Evolutionary conservation across 2,329 filamentous ascomycete species (phyloP), one percentile per base, ranked within the genome.

Genomic region (Penicillium decumbens): DNA sequence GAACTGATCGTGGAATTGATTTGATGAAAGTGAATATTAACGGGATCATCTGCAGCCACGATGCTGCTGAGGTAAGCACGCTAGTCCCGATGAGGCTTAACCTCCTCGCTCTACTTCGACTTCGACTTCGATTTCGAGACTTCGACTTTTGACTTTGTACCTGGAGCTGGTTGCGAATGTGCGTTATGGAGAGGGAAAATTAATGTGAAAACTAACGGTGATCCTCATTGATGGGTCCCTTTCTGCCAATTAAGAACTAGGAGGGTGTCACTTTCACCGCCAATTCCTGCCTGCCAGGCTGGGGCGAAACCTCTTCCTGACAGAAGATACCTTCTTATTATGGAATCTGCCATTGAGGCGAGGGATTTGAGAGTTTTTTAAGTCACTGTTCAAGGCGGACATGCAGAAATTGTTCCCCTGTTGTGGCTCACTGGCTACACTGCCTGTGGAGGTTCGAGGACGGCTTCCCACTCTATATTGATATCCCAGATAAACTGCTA

Each of bases 31-130:
- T 33, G 32, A 33, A 33, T 33, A 52, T 45, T 47, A 45, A 53
- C 53, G 51, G 47, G 51, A 23, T 43, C 40, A 44, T 47, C 43
- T 50, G 47, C 37, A 49, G 49, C 58, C 55, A 50, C 43, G 48
- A 46, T 43, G 10, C 30, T 18, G 27, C 45, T 59, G 45, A 56
- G 45, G 49, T 57, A 29, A 49, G 28, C n/a, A 9, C 53, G 41
- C 60, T 62, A 63, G 44, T 10, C 50, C 47, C 0, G 12, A 50
- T 50, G 2, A 7, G 51, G 57, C 33, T 47, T 61, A 58, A 54
- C n/a, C 20, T 10, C 1, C 8, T 28, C 15, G 13, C 58, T 63
- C 59, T 57, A 41, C 39, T 24, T 41, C 24, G 24, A 27, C 41
- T 30, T 43, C 27, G 29, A 43, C 3, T 43, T 32, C 35, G 20